Conservation (phyloP, 2,329 filamentous ascomycete species). For the Botrytis byssoidea region DNA sequence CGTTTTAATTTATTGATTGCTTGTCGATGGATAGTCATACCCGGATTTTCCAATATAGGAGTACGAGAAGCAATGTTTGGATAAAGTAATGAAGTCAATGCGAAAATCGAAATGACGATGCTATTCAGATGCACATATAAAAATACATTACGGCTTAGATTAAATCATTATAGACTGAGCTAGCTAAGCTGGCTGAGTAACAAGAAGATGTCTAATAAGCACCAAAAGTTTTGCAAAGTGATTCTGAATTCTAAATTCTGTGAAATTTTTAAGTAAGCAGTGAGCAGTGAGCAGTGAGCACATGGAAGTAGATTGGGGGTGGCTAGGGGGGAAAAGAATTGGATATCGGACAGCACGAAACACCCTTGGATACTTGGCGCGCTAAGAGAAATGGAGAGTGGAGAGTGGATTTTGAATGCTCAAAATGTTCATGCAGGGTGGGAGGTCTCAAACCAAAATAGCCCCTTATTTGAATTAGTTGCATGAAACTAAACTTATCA, state of each 20-base stretch:
- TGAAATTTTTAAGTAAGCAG: background rate
- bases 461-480: conserved; percentile 1
- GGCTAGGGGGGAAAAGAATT: background rate
- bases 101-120: conserved; percentile 5
- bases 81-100: conserved; percentile 3
- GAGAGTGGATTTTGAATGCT: background rate
- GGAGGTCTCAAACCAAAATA: conserved; percentile 10
- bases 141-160: background rate
- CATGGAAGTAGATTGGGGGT: background rate
- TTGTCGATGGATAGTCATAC: background rate
- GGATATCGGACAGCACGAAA: background rate
- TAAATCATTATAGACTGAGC: background rate
- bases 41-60: background rate
- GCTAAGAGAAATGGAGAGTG: background rate
- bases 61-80: background rate
- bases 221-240: background rate
- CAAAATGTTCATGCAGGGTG: conserved; percentile 8
- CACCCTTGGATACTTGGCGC: conserved; percentile 4
- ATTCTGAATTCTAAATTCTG: background rate
- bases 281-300: background rate
- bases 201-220: background rate
- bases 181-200: background rate
- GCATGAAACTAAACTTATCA: background rate
- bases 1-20: conserved; percentile 5
- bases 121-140: background rate